These are phyloP conservation scores for Trifolium dubium DNA, from an alignment of 306 rosid genomes.

Conservation along the genomic window DNA sequence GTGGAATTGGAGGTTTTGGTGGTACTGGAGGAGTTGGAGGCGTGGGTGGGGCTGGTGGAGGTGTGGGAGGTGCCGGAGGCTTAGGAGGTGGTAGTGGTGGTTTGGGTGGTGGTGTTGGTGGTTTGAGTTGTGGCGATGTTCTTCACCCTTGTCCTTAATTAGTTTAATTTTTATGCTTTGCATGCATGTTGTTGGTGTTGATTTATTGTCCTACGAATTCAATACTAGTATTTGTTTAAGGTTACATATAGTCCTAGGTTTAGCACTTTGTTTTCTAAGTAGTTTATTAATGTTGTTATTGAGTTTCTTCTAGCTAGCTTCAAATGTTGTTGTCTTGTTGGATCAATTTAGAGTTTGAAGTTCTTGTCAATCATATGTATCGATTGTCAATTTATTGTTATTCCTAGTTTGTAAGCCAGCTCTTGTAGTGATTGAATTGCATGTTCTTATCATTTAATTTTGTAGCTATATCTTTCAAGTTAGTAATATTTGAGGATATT, in stretches of 20 bases:
- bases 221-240: neutral
- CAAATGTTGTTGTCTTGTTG: conserved; percentile 20
- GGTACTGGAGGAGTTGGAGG: conserved; percentile 19
- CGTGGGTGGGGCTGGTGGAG: neutral
- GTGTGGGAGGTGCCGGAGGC: neutral
- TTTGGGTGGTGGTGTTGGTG: conserved; percentile 5
- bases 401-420: neutral
- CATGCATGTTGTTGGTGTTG: conserved; percentile 22
- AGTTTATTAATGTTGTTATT: neutral
- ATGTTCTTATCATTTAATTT: neutral
- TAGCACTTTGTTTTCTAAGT: neutral
- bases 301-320: neutral
- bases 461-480: neutral
- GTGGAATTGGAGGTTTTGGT: conserved; percentile 29
- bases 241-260: neutral
- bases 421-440: neutral
- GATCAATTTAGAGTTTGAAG: neutral
- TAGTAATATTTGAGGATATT: neutral
- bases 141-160: conserved; percentile 16
- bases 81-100: conserved; percentile 30
- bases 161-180: neutral
- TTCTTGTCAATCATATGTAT: neutral
- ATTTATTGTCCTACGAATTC: neutral
- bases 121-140: neutral
- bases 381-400: neutral